Percentiles rank a stretch among this genome's conserved stretches.
phyloP scores from a whole-genome alignment of 2,329 filamentous ascomycete species.

The Beauveria sp. region DNA sequence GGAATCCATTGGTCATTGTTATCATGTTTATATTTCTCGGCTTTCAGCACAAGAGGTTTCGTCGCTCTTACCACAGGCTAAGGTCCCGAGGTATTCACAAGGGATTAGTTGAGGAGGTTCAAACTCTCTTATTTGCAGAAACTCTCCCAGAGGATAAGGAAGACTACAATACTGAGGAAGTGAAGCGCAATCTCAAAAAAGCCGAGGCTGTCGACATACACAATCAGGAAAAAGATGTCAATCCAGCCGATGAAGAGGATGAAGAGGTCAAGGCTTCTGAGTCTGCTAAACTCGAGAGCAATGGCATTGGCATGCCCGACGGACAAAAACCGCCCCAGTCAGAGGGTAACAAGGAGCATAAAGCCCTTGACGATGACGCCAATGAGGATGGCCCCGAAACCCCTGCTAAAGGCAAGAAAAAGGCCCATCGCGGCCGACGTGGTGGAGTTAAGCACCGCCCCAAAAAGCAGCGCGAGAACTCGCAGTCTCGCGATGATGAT shows the following conservation, averaged over 20 bases:
- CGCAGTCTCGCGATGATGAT: conserved; percentile 43
- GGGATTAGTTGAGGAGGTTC: conserved; percentile 3
- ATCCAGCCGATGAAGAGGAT: neutral
- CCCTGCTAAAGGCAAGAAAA: conserved; percentile 55
- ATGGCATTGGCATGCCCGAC: neutral
- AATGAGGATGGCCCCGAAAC: conserved; percentile 15
- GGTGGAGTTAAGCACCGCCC: conserved; percentile 63
- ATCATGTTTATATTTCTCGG: conserved; percentile 35
- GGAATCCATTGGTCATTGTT: conserved; percentile 45
- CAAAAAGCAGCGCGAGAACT: conserved; percentile 45
- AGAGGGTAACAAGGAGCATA: neutral
- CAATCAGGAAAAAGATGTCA: neutral
- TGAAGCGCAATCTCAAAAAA: neutral
- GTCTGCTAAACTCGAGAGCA: neutral
- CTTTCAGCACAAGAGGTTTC: conserved; percentile 38
- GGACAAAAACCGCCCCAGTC: neutral
- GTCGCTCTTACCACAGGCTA: conserved; percentile 30
- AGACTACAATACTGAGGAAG: neutral
- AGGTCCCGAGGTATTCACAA: conserved; percentile 24
- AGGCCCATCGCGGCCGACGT: conserved; percentile 61
- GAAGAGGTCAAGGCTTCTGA: neutral
- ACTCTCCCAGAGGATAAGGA: conserved; percentile 1
- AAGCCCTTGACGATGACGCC: conserved; percentile 8
- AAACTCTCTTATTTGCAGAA: conserved; percentile 6
- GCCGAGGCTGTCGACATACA: neutral